A percentile compares a stretch with the other conserved stretches of the same genome.
Evolutionary conservation across 108 stramenopile genomes (phyloP).

Genomic region (Discostella stelligeroides): DNA sequence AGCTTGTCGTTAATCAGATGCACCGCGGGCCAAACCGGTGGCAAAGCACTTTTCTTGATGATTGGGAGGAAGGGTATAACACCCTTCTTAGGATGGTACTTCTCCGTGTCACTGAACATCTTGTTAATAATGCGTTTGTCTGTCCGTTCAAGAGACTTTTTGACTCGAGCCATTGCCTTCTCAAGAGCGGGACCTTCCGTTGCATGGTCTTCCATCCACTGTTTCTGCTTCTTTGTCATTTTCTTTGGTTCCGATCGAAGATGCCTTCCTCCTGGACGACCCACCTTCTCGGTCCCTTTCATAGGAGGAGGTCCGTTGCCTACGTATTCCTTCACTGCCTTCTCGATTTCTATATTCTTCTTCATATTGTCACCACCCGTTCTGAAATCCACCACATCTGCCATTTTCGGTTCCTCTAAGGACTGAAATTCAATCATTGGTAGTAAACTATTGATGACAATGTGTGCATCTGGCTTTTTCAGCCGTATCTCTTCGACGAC

Average conservation of each 20-base stretch:
- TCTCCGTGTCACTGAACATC: conserved; percentile 42
- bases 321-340: conserved; percentile 1
- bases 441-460: conserved; percentile 81
- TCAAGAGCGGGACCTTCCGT: conserved; percentile 37
- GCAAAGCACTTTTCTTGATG: conserved; percentile 46
- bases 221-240: conserved; percentile 28
- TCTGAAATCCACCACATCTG: conserved; percentile 45
- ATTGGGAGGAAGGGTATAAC: conserved; percentile 43
- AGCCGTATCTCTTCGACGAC: conserved; percentile 78
- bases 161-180: conserved; percentile 41
- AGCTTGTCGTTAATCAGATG: conserved; percentile 71
- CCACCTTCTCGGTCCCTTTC: neutral
- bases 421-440: conserved; percentile 65
- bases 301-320: neutral
- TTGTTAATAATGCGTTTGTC: conserved; percentile 33
- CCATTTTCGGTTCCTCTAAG: conserved; percentile 31
- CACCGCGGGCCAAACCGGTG: conserved; percentile 78
- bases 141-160: conserved; percentile 14
- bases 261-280: neutral
- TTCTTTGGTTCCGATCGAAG: neutral
- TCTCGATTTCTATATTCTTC: conserved; percentile 21
- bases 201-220: conserved; percentile 33
- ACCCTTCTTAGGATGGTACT: conserved; percentile 44
- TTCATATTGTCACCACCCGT: conserved; percentile 16
- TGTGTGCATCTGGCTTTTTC: conserved; percentile 66